These are phyloP conservation scores for Physcomitrellopsis africana DNA, from an alignment of 225 moss, liverwort and hornwort genomes.

Conservation along the genomic window DNA sequence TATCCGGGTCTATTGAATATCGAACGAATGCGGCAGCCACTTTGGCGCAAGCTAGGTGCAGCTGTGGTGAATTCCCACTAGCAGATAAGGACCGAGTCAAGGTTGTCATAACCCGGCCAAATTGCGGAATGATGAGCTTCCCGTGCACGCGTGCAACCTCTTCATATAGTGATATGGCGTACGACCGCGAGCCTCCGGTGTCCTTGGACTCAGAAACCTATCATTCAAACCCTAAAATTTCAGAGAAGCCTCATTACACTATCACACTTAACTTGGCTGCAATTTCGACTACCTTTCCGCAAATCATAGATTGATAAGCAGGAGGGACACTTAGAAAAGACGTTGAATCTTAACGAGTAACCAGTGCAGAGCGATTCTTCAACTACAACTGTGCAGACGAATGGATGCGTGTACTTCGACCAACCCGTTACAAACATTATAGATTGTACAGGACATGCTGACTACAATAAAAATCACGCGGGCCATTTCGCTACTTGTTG, in stretches of 20 bases:
- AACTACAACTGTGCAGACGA: neutral
- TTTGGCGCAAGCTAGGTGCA: conserved; percentile 86
- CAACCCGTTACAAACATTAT: neutral
- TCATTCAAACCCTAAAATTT: conserved; percentile 7
- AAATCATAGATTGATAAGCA: neutral
- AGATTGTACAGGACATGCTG: neutral
- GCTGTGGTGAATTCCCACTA: conserved; percentile 78
- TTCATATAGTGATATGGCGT: conserved; percentile 82
- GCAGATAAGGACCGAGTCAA: conserved; percentile 68
- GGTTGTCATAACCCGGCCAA: conserved; percentile 76
- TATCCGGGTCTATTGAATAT: conserved; percentile 68
- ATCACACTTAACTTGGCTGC: too few relatives aligned
- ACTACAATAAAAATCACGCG: neutral
- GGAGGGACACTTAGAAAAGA: neutral
- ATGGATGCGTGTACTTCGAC: neutral
- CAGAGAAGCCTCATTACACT: conserved; percentile 7
- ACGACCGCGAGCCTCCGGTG: conserved; percentile 58
- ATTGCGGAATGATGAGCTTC: conserved; percentile 77
- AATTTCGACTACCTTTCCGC: neutral
- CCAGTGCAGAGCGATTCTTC: neutral
- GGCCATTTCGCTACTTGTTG: neutral
- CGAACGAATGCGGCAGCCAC: conserved; percentile 70
- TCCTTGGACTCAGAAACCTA: conserved; percentile 84
- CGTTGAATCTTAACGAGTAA: neutral
- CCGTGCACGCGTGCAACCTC: conserved; percentile 92